Conservation (phyloP, 129 eudicot genomes). For the Lactuca saligna region DNA sequence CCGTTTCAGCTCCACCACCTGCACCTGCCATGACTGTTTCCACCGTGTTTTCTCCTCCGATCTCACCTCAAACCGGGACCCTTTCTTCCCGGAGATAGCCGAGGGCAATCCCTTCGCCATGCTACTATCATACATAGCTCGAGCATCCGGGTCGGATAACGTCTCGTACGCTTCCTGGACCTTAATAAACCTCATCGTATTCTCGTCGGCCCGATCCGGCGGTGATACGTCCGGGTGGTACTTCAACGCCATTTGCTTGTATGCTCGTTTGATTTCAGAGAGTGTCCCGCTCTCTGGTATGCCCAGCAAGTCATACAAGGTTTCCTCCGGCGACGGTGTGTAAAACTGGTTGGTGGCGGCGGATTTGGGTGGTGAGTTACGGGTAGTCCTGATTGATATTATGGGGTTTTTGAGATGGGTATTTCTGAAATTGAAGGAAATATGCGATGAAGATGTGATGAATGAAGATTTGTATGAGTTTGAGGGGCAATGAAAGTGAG, state of each 20-base stretch:
- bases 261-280: conserved; percentile 50
- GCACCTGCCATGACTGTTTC: conserved; percentile 48
- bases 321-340: conserved; percentile 10
- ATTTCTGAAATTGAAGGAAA: conserved; percentile 13
- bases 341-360: neutral
- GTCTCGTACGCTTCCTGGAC: conserved; percentile 63
- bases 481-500: conserved; percentile 10
- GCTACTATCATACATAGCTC: conserved; percentile 47
- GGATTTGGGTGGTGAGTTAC: neutral
- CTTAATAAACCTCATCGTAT: conserved; percentile 42
- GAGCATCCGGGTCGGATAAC: conserved; percentile 47
- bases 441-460: neutral
- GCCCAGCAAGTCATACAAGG: conserved; percentile 49
- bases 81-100: conserved; percentile 26
- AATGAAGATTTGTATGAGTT: conserved; percentile 1
- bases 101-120: conserved; percentile 34
- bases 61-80: conserved; percentile 23
- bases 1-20: conserved; percentile 41
- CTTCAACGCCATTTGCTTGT: conserved; percentile 52
- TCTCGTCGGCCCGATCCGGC: conserved; percentile 32
- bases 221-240: conserved; percentile 66
- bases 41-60: conserved; percentile 39
- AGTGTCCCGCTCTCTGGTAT: conserved; percentile 38
- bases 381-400: conserved; percentile 8
- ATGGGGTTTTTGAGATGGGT: conserved; percentile 8